Conservation (phyloP, 306 rosid genomes). For the Erythrophleum fordii region DNA sequence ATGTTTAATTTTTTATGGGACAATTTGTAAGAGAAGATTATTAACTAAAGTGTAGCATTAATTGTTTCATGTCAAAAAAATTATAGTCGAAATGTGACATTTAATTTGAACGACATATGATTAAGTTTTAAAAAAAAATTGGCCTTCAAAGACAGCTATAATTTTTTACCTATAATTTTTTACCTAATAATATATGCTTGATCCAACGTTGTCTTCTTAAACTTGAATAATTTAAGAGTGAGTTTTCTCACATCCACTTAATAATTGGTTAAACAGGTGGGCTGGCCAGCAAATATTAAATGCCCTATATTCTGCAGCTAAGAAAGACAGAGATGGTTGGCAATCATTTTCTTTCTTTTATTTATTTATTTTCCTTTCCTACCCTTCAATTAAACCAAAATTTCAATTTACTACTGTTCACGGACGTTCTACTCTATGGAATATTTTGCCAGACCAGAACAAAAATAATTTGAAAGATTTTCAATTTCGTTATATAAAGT, state of each 20-base stretch:
- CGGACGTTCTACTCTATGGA: too few relatives aligned
- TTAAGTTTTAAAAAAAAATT: neutral
- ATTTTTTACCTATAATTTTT: too few relatives aligned
- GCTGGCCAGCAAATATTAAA: neutral
- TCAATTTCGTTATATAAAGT: too few relatives aligned
- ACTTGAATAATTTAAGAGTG: neutral
- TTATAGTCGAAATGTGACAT: too few relatives aligned
- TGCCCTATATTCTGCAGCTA: neutral
- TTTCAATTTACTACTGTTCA: too few relatives aligned
- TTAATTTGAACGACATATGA: too few relatives aligned
- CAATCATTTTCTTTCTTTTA: neutral
- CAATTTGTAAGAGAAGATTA: too few relatives aligned
- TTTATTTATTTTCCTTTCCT: neutral
- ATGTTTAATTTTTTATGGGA: too few relatives aligned
- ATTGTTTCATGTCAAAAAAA: too few relatives aligned
- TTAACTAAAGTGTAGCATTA: too few relatives aligned
- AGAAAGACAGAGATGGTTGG: neutral
- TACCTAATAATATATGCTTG: neutral
- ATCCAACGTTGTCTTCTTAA: neutral
- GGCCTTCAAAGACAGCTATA: neutral
- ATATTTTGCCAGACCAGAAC: too few relatives aligned
- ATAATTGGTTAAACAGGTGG: neutral
- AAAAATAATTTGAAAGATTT: too few relatives aligned
- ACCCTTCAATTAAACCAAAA: neutral
- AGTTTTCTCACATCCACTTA: neutral